These are phyloP conservation scores for Gremmenia infestans DNA, from an alignment of 2,329 filamentous ascomycete genomes.

Conservation along the genomic window DNA sequence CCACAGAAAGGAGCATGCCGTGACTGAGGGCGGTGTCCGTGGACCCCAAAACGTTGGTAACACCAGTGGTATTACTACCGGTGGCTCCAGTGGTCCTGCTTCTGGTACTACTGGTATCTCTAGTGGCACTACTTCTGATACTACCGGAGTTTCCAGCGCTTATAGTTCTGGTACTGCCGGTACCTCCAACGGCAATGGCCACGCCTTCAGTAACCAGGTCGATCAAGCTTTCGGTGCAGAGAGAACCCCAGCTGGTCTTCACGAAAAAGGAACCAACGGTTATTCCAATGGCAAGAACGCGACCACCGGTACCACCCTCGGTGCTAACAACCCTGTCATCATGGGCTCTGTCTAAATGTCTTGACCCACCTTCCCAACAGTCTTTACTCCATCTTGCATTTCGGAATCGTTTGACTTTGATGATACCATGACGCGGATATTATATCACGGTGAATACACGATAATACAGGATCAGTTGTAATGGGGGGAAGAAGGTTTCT, in stretches of 20 bases:
- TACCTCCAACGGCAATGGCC: background rate
- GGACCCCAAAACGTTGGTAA: slow-evolving; percentile 26
- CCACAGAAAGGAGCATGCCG: slow-evolving; percentile 45
- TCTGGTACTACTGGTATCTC: slow-evolving; percentile 46
- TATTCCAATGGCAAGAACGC: slow-evolving; percentile 2
- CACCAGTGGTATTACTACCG: slow-evolving; percentile 6
- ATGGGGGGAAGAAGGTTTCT: background rate
- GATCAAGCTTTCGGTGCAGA: slow-evolving; percentile 24
- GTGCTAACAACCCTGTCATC: slow-evolving; percentile 22
- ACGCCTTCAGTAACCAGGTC: slow-evolving; percentile 24
- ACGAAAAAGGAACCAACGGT: slow-evolving; percentile 5
- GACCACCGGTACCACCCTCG: slow-evolving; percentile 17
- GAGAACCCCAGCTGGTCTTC: background rate
- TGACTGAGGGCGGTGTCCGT: slow-evolving; percentile 22
- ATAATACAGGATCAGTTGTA: background rate
- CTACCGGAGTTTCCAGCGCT: too few relatives aligned
- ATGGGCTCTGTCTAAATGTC: slow-evolving; percentile 14
- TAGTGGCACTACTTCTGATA: too few relatives aligned
- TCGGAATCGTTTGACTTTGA: slow-evolving; percentile 1
- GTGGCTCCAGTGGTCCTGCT: slow-evolving; percentile 44
- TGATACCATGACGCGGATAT: slow-evolving; percentile 8
- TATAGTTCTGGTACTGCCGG: too few relatives aligned
- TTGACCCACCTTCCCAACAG: background rate
- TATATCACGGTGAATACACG: background rate
- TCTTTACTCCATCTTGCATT: background rate